A percentile compares a stretch with the other conserved stretches of the same genome.
These are phyloP conservation scores for Euptelea pleiosperma DNA, from an alignment of 164 flowering plant genomes.

Conservation along the genomic window DNA sequence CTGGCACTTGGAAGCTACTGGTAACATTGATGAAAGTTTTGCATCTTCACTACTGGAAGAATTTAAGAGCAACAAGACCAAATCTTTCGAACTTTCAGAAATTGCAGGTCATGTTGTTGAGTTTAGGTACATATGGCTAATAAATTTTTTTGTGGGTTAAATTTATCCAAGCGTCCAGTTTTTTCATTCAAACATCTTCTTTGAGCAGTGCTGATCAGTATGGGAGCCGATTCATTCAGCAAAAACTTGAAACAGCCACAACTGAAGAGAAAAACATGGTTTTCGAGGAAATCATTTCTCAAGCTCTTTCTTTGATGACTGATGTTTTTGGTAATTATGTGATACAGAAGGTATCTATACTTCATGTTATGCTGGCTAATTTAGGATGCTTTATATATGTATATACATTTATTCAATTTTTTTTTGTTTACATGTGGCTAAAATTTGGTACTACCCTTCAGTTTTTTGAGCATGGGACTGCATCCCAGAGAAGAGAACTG, in stretches of 20 bases:
- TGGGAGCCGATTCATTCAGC: conserved; percentile 92
- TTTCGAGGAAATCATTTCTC: conserved; percentile 74
- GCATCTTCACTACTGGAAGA: conserved; percentile 71
- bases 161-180: background rate
- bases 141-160: background rate
- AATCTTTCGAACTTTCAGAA: conserved; percentile 78
- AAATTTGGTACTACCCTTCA: conserved; percentile 22
- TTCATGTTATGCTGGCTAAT: background rate
- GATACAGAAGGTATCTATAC: conserved; percentile 69
- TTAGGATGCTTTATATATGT: background rate
- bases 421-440: background rate
- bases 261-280: conserved; percentile 79
- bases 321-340: conserved; percentile 97
- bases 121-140: conserved; percentile 54
- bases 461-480: conserved; percentile 91
- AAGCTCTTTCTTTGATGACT: conserved; percentile 80
- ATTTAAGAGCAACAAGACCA: conserved; percentile 77
- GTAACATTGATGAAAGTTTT: conserved; percentile 49
- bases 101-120: conserved; percentile 88
- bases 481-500: conserved; percentile 68
- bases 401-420: too few relatives aligned
- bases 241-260: conserved; percentile 89
- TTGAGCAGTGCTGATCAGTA: conserved; percentile 82
- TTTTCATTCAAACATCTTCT: conserved; percentile 1
- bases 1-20: conserved; percentile 50